Evolutionary conservation across 345 rosid species (phyloP), one percentile per base, ranked within the genome.

Genomic region (Murraya paniculata): DNA sequence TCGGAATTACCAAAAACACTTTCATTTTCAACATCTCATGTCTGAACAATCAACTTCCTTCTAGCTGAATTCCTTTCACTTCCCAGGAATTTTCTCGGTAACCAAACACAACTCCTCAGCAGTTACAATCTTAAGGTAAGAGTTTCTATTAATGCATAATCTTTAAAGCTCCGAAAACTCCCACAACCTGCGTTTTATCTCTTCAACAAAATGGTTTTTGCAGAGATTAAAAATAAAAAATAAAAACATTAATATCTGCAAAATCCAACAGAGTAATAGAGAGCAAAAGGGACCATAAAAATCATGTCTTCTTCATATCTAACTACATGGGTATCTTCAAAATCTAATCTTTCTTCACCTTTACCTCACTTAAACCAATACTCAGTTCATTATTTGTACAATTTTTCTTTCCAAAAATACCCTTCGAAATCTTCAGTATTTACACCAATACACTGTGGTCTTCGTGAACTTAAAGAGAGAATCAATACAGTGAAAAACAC

Each of bases 381-480:
- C 78, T 89, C 82, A 77, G 81, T 82, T 83, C 38, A 64, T 69
- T 69, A 56, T 31, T 76, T 69, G 5, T 25, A 14, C 24, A 48
- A n/a, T 39, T 72, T 33, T 18, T 77, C 80, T 6, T 73, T 45
- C 28, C 59, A n/a, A 10, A 59, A 36, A 48, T 69, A 39, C 58
- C 80, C 30, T 14, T 38, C 62, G 61, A 80, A 33, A 48, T 74
- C 59, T 35, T 58, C 81, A 6, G 22, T 2, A 10, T 41, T 39
- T 70, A 1, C 76, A 36, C 78, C 78, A 27, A 75, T 90, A 70
- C 89, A 56, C 22, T 86, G 91, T 73, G 82, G 94, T 45, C 85
- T 91, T 45, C 93, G 97, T 48, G 90, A 95, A 81, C 59, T 95
- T 21, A 81, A 89, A 38, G 83, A 88, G 55, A 84, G 98, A 31